Evolutionary conservation across 495 filamentous ascomycete genomes (phyloP).

Genomic region (Trichoderma erinaceum): DNA sequence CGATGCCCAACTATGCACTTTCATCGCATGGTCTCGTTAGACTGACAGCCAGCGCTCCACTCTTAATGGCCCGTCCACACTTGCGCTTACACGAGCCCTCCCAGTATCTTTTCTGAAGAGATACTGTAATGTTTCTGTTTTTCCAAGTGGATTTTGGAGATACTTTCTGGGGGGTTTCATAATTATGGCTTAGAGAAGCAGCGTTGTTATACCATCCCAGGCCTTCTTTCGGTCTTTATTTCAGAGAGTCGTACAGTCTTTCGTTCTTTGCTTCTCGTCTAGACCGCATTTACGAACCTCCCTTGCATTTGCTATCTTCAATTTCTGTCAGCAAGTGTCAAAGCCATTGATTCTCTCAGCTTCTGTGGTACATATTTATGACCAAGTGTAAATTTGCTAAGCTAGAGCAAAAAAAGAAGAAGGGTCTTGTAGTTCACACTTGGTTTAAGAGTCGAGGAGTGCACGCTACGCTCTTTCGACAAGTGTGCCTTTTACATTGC

Average conservation of each 20-base stretch:
- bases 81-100: conserved; percentile 11
- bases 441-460: neutral
- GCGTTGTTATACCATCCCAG: neutral
- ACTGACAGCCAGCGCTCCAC: conserved; percentile 10
- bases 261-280: neutral
- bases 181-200: neutral
- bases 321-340: too few relatives aligned
- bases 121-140: neutral
- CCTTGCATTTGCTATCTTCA: too few relatives aligned
- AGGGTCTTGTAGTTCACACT: neutral
- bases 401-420: neutral
- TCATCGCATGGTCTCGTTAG: conserved; percentile 1
- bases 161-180: neutral
- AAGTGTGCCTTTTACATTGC: neutral
- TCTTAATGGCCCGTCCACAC: conserved; percentile 8
- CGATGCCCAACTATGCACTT: conserved; percentile 12
- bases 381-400: neutral
- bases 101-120: neutral
- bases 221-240: neutral
- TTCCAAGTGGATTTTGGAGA: neutral
- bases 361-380: neutral
- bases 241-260: neutral
- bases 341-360: too few relatives aligned
- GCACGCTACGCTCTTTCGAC: neutral
- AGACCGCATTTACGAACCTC: too few relatives aligned